Percentiles rank a stretch among this genome's conserved stretches.
phyloP scores from a whole-genome alignment of 257 asterid species.

The Echites panduratus region DNA sequence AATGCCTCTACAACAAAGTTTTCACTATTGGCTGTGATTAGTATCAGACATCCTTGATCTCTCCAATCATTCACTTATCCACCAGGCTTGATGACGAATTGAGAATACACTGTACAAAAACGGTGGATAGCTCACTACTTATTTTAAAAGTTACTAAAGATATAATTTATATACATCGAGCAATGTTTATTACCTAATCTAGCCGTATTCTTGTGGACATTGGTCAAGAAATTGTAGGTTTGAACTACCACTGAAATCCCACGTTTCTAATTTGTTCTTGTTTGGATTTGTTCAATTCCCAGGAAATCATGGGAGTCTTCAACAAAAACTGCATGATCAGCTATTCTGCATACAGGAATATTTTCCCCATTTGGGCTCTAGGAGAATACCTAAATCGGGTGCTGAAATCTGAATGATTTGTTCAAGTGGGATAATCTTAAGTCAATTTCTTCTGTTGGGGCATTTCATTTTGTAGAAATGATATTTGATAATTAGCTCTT shows the following conservation, averaged over 20 bases:
- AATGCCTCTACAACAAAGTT: neutral
- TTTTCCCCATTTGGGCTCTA: slow-evolving; percentile 94
- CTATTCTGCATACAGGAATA: slow-evolving; percentile 82
- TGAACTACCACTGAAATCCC: too few species aligned
- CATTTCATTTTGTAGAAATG: slow-evolving; percentile 6
- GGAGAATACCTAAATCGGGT: slow-evolving; percentile 65
- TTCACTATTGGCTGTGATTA: neutral
- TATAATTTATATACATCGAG: neutral
- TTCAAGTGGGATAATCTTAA: neutral
- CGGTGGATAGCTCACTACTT: too few species aligned
- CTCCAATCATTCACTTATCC: neutral
- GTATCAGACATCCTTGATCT: neutral
- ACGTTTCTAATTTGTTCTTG: too few species aligned
- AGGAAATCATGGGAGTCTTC: slow-evolving; percentile 95
- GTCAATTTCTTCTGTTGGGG: slow-evolving; percentile 1
- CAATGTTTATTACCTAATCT: neutral
- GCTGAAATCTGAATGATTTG: slow-evolving; percentile 33
- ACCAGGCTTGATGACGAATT: neutral
- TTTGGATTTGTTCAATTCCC: slow-evolving; percentile 9
- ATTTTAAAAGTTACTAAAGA: neutral
- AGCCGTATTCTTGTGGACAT: neutral
- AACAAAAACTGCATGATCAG: slow-evolving; percentile 87
- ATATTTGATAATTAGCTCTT: neutral
- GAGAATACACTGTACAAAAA: too few species aligned
- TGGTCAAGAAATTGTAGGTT: neutral